phyloP scores from a whole-genome alignment of 345 rosid species.

The Tarenaya hassleriana region DNA sequence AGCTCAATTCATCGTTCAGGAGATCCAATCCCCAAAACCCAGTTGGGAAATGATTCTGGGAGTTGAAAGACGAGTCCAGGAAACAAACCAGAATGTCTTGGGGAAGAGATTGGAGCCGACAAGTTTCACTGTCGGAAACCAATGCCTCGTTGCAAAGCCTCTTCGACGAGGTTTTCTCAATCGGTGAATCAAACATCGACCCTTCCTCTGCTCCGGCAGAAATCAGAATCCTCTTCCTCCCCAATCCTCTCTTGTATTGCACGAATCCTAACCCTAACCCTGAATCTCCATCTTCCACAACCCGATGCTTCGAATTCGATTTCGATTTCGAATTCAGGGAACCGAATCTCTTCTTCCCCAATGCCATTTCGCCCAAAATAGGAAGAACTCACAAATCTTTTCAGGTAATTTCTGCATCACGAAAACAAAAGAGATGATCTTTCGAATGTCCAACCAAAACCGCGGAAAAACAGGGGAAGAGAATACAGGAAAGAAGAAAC shows the following conservation, averaged over 20 bases:
- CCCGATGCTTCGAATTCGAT: not conserved
- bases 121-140: slow-evolving; percentile 19
- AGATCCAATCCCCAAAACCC: slow-evolving; percentile 1
- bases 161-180: slow-evolving; percentile 19
- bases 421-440: no score
- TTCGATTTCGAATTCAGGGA: no score
- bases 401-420: no score
- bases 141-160: slow-evolving; percentile 37
- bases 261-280: slow-evolving; percentile 31
- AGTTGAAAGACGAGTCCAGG: not conserved
- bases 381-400: no score
- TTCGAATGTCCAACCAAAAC: no score
- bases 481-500: no score
- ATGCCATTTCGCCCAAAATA: no score
- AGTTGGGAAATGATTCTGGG: not conserved
- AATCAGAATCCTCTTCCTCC: slow-evolving; percentile 53
- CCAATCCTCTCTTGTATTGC: slow-evolving; percentile 34
- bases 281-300: slow-evolving; percentile 18
- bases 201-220: slow-evolving; percentile 20
- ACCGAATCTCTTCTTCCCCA: no score
- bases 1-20: not conserved
- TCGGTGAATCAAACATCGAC: slow-evolving; percentile 14
- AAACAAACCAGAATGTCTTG: slow-evolving; percentile 67
- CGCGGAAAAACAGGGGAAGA: no score
- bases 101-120: slow-evolving; percentile 48